Evolutionary conservation across 306 rosid genomes (phyloP).

Genomic region (Amphicarpaea edgeworthii): DNA sequence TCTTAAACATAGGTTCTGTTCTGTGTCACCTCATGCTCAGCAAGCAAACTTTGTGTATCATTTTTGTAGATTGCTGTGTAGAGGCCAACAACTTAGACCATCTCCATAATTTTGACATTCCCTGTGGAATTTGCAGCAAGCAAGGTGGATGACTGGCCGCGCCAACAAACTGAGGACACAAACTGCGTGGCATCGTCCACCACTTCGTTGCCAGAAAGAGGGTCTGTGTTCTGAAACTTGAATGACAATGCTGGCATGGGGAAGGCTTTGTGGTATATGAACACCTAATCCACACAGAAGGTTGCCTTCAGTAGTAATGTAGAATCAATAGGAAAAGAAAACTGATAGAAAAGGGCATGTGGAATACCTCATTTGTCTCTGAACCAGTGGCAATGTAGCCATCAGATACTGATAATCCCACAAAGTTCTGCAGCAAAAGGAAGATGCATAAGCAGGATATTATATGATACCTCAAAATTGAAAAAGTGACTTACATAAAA

Average conservation of each 20-base stretch:
- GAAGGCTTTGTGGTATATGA: constrained; percentile 95
- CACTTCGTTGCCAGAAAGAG: constrained; percentile 72
- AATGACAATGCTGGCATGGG: constrained; percentile 94
- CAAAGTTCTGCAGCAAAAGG: constrained; percentile 81
- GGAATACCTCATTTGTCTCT: constrained; percentile 92
- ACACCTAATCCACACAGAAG: constrained; percentile 67
- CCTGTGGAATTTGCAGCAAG: constrained; percentile 96
- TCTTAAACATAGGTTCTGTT: constrained; percentile 44
- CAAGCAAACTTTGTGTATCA: constrained; percentile 32
- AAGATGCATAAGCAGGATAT: constrained; percentile 43
- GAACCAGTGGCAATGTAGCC: constrained; percentile 99
- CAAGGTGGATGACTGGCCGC: constrained; percentile 81
- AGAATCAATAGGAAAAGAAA: constrained; percentile 35
- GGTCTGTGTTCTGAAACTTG: constrained; percentile 83
- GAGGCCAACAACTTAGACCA: constrained; percentile 64
- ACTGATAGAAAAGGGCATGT: background rate
- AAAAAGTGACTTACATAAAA: background rate
- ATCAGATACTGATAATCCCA: constrained; percentile 90
- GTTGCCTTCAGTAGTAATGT: constrained; percentile 33
- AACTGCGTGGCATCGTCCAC: constrained; percentile 83
- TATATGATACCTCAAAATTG: background rate
- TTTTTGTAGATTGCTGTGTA: constrained; percentile 31
- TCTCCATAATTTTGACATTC: constrained; percentile 90
- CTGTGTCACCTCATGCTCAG: constrained; percentile 44
- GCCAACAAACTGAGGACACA: constrained; percentile 95